These are phyloP conservation scores for Annulohypoxylon maeteangense DNA, from an alignment of 495 filamentous ascomycete species.

Conservation along the genomic window DNA sequence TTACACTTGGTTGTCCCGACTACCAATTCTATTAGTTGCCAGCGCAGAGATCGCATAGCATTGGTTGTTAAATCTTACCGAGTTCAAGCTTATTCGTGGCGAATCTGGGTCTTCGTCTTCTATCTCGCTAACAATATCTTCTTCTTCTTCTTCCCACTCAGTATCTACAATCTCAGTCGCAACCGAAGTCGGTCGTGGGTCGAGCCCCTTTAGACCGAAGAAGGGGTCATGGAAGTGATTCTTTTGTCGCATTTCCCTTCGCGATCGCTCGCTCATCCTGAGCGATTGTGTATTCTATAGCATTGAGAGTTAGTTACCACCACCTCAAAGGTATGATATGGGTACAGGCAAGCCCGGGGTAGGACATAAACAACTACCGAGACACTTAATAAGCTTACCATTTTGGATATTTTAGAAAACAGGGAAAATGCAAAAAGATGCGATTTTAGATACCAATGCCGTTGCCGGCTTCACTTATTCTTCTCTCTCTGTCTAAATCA, in stretches of 20 bases:
- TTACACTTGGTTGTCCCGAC: slow-evolving; percentile 72
- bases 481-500: slow-evolving; percentile 39
- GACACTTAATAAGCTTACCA: slow-evolving; percentile 44
- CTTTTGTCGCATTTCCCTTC: slow-evolving; percentile 63
- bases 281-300: slow-evolving; percentile 44
- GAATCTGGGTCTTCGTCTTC: slow-evolving; percentile 70
- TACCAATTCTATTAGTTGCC: slow-evolving; percentile 49
- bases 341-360: slow-evolving; percentile 6
- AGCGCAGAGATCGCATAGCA: neutral
- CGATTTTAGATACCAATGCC: slow-evolving; percentile 47
- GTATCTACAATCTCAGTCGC: slow-evolving; percentile 80
- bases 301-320: slow-evolving; percentile 31
- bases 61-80: slow-evolving; percentile 58
- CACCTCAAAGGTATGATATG: neutral
- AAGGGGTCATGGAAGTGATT: slow-evolving; percentile 55
- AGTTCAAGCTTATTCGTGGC: slow-evolving; percentile 71
- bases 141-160: slow-evolving; percentile 73
- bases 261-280: slow-evolving; percentile 46
- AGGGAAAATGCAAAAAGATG: slow-evolving; percentile 35
- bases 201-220: slow-evolving; percentile 57
- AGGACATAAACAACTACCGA: slow-evolving; percentile 12
- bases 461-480: slow-evolving; percentile 51
- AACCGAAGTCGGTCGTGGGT: slow-evolving; percentile 66
- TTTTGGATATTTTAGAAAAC: slow-evolving; percentile 39
- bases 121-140: slow-evolving; percentile 60